These are phyloP conservation scores for Mycena polygramma DNA, from an alignment of 768 basidiomycete species.

Conservation along the genomic window DNA sequence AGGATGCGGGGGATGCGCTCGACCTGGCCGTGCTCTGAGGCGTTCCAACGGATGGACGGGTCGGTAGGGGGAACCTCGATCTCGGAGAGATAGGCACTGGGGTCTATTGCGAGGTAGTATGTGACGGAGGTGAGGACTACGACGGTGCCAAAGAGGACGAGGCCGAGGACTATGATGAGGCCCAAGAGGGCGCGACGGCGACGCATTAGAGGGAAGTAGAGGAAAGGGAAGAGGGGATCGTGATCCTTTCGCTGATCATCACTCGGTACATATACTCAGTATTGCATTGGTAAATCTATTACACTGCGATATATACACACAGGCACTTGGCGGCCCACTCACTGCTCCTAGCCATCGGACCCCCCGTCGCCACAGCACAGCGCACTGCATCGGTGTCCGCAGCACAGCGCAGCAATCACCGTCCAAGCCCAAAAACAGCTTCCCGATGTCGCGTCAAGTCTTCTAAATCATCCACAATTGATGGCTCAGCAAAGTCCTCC, in stretches of 20 bases:
- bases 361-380: neutral
- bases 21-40: slow-evolving; percentile 68
- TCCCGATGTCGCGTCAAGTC: slow-evolving; percentile 28
- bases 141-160: slow-evolving; percentile 88
- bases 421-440: slow-evolving; percentile 21
- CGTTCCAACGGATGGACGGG: slow-evolving; percentile 72
- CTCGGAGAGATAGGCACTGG: slow-evolving; percentile 84
- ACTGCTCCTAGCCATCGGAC: neutral
- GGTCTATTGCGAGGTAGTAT: slow-evolving; percentile 87
- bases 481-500: slow-evolving; percentile 63
- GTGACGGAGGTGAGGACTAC: slow-evolving; percentile 92
- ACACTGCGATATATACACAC: too few relatives aligned
- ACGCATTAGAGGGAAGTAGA: slow-evolving; percentile 18
- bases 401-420: slow-evolving; percentile 11
- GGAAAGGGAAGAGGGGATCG: neutral
- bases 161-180: slow-evolving; percentile 52
- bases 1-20: slow-evolving; percentile 93
- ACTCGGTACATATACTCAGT: neutral
- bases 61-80: slow-evolving; percentile 74
- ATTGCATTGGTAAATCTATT: too few relatives aligned
- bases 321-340: too few relatives aligned
- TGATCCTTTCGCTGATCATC: neutral
- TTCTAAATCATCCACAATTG: slow-evolving; percentile 54
- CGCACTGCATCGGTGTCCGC: neutral
- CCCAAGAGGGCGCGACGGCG: slow-evolving; percentile 32